Base-by-base conservation (phyloP, 768 basidiomycete genomes). In the Suillus bovinus region DNA sequence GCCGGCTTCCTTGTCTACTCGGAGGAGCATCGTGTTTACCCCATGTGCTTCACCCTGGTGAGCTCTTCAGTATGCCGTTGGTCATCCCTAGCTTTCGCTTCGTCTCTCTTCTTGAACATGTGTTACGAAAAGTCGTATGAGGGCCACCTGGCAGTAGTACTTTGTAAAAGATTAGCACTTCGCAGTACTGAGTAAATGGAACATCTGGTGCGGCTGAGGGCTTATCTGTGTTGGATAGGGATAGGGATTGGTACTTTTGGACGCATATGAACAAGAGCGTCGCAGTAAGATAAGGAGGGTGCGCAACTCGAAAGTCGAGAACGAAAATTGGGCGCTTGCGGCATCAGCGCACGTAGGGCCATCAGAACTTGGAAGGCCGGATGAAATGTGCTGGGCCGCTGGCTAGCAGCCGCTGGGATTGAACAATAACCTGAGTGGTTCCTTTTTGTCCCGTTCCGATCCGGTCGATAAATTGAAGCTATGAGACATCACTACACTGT, bases 41-140 rank as follows among this genome's bases (percentile, higher is more conserved):
- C 88, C 83, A 71, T 93, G 91, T 42, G 77, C 77, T 72, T 93
- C 89, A n/a, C 92, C 93, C 72, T 91, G 10, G 86, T 89, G 17
- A 95, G 80, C 59, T 88, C 79, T 73, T 95, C 91, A 22, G 91
- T 93, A n/a, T n/a, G 53, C 22, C 36, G n/a, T 16, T 16, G 34
- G 1, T 17, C n/a, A 22, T 55, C 36, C 8, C 34, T 16, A 16
- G 13, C 53, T 36, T 17, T 55, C 0, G 91, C 90, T 61, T 82
- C 75, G 68, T 90, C 86, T 66, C 88, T 87, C 69, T 85, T 77
- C 58, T 86, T 78, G 69, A 89, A 89, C n/a, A n/a, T 54, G 36
- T 34, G 33, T 34, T 34, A 34, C 33, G 8, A 34, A 34, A 34
- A 10, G 33, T 34, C 9, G 33, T 34, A 34, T 10, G 33, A 34